Evolutionary conservation across 148 eudicot genomes (phyloP), one percentile per base, ranked within the genome.

Genomic region (Fagopyrum tataricum): DNA sequence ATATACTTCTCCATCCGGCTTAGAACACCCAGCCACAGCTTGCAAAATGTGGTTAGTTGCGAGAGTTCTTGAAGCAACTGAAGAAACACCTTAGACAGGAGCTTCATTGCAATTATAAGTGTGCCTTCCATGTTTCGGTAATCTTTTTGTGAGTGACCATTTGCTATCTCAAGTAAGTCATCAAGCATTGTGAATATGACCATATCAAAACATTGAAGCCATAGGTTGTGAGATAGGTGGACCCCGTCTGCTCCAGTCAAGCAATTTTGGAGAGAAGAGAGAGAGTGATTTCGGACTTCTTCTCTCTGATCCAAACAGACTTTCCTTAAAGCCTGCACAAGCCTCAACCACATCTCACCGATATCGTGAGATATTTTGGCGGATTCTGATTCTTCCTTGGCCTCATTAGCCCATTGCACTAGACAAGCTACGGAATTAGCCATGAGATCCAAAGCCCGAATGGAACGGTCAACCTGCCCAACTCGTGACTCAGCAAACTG

Each of bases 281-380:
- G 78, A 52, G 89, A 87, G 52, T 88, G 96, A 76, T 88, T 91
- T 62, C 96, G 83, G 44, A 91, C 89, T 79, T 89, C 89, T 75
- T 91, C 96, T 73, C 96, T 85, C 70, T 84, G 93, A 73, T 91
- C 96, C 71, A 88, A 74, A 83, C 96, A 88, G 23, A 88, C 93
- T 85, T 91, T 91, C 71, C 96, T 87, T 72, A 88, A 55, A 53
- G 87, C 96, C 73, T 87, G 93, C 15, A 85, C 96, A 42, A 91
- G 88, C 78, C 90, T 88, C 77, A 91, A 78, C 96, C 93, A 91
- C 96, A 88, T 91, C 66, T 88, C 96, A 20, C 90, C 92, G 7
- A 88, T 87, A 70, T 88, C 92, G 79, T 87, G 89, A 69, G 83
- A 84, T 81, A 88, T 72, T 70, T 88, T 91, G 8, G 78, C 49